phyloP scores from a whole-genome alignment of 2,329 filamentous ascomycete genomes.

The Microcera coccophila region DNA sequence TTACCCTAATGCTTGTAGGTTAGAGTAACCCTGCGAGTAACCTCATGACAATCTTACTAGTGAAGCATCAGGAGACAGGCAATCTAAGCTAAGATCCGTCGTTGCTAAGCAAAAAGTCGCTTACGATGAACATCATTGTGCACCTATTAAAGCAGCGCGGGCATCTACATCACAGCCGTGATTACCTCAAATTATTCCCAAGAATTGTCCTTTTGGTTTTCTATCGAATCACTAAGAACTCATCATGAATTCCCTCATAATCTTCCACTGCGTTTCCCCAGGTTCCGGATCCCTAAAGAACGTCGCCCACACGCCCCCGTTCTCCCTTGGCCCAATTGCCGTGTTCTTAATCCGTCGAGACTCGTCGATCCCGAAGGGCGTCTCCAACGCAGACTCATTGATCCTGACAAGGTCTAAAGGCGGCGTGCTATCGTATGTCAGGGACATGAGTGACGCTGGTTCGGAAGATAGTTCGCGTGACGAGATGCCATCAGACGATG shows the following conservation, averaged over 20 bases:
- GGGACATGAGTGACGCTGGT: conserved; percentile 10
- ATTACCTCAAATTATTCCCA: too few relatives aligned
- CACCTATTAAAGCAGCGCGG: too few relatives aligned
- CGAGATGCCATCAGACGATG: not conserved
- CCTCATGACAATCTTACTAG: too few relatives aligned
- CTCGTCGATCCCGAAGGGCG: conserved; percentile 29
- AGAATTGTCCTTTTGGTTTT: too few relatives aligned
- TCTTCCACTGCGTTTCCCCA: conserved; percentile 26
- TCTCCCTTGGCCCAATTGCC: conserved; percentile 24
- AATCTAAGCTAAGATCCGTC: too few relatives aligned
- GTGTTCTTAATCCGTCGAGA: conserved; percentile 29
- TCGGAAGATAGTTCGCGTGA: conserved; percentile 9
- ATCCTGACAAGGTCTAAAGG: conserved; percentile 9
- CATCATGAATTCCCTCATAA: conserved; percentile 28
- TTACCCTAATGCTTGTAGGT: too few relatives aligned
- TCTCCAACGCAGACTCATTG: conserved; percentile 10
- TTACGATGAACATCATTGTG: too few relatives aligned
- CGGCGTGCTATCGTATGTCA: conserved; percentile 16
- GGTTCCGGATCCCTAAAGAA: conserved; percentile 26
- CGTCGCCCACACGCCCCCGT: conserved; percentile 26
- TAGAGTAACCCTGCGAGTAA: too few relatives aligned
- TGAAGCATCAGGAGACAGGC: too few relatives aligned
- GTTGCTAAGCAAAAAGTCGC: too few relatives aligned
- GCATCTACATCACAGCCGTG: too few relatives aligned
- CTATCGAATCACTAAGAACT: too few relatives aligned